These are phyloP conservation scores for Xylariaceae sp. DNA, from an alignment of 2,329 filamentous ascomycete species.

Conservation along the genomic window DNA sequence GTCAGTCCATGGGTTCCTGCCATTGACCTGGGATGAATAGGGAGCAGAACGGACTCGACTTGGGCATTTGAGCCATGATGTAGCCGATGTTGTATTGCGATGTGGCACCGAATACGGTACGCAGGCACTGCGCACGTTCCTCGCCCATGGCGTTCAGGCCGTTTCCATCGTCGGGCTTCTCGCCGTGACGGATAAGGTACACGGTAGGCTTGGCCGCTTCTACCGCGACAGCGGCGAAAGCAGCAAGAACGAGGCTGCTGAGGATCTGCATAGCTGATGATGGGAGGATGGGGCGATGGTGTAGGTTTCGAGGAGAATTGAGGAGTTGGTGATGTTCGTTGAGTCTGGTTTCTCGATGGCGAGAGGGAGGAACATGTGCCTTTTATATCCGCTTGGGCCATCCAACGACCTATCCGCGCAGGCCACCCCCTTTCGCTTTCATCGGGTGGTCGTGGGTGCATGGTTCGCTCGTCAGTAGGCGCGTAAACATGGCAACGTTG, in stretches of 20 bases:
- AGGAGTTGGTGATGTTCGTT: not conserved
- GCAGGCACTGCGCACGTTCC: conserved; percentile 54
- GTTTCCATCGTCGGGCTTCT: conserved; percentile 48
- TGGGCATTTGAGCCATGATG: conserved; percentile 52
- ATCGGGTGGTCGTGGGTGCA: not conserved
- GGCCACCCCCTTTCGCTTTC: not conserved
- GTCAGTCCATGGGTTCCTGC: not conserved
- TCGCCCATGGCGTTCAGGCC: conserved; percentile 48
- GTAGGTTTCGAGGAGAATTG: not conserved
- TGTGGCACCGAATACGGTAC: conserved; percentile 47
- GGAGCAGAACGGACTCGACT: conserved; percentile 34
- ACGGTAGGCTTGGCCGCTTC: conserved; percentile 40
- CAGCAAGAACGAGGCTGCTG: conserved; percentile 4
- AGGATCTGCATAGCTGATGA: conserved; percentile 14
- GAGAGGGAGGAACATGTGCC: not conserved
- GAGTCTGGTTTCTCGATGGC: not conserved
- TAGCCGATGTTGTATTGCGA: conserved; percentile 51
- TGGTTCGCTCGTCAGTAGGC: not conserved
- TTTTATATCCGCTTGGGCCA: not conserved
- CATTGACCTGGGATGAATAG: not conserved
- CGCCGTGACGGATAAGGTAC: conserved; percentile 59
- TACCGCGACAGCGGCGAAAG: conserved; percentile 7
- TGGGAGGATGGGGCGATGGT: not conserved
- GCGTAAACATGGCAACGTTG: not conserved
- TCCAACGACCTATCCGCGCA: too few species aligned